Conservation (phyloP, 1,139 yeast genomes). For the Kurtzmaniella natalensis region DNA sequence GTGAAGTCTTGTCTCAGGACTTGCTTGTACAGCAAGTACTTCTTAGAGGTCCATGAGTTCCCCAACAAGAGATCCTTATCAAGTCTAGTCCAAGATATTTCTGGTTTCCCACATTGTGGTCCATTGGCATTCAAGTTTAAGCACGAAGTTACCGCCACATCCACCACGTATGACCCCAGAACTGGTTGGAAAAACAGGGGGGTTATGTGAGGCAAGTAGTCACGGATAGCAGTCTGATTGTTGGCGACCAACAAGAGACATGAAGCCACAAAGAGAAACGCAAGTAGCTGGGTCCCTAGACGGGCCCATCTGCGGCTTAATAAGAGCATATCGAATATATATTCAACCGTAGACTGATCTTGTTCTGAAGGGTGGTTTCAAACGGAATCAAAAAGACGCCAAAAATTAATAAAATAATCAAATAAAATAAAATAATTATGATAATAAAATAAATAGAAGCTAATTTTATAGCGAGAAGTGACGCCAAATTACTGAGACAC, state of each 20-base stretch:
- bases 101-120: conserved; percentile 32
- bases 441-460: too few species aligned
- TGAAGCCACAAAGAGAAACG: conserved; percentile 16
- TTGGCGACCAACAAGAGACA: conserved; percentile 29
- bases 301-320: conserved; percentile 24
- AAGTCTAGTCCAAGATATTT: conserved; percentile 26
- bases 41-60: conserved; percentile 26
- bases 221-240: conserved; percentile 25
- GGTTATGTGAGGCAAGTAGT: conserved; percentile 24
- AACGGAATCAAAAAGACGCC: too few species aligned
- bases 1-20: conserved; percentile 19
- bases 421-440: too few species aligned
- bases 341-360: too few species aligned
- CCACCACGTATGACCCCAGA: conserved; percentile 34
- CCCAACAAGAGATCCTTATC: conserved; percentile 38
- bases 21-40: conserved; percentile 30
- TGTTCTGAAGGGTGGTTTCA: too few species aligned
- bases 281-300: conserved; percentile 17
- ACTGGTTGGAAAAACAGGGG: conserved; percentile 41
- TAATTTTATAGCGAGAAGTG: too few species aligned
- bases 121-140: conserved; percentile 19
- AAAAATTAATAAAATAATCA: too few species aligned
- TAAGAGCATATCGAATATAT: conserved; percentile 15
- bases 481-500: too few species aligned
- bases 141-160: conserved; percentile 32